Evolutionary conservation across 768 basidiomycete species (phyloP).

Genomic region (Agrocybe praecox): DNA sequence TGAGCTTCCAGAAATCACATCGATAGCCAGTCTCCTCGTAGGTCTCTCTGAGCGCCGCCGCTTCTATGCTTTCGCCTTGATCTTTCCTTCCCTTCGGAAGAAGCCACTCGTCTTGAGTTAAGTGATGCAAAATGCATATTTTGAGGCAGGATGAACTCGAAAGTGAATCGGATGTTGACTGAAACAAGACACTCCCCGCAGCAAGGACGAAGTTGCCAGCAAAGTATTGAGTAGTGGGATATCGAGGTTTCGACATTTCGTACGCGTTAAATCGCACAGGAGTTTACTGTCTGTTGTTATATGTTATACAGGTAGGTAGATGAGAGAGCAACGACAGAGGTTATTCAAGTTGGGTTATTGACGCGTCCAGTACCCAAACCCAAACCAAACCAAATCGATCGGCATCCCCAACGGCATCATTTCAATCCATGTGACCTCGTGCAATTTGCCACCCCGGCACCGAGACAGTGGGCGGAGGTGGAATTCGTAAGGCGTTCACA

Average conservation of each 20-base stretch:
- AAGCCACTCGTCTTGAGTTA: slow-evolving; percentile 32
- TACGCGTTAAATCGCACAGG: no score
- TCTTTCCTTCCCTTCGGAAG: slow-evolving; percentile 70
- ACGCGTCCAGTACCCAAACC: no score
- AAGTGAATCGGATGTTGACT: slow-evolving; percentile 6
- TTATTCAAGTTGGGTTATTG: no score
- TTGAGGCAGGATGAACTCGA: slow-evolving; percentile 22
- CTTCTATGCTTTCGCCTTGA: slow-evolving; percentile 50
- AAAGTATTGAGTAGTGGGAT: slow-evolving; percentile 25
- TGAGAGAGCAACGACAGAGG: no score
- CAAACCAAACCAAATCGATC: no score
- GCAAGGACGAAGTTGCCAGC: slow-evolving; percentile 40
- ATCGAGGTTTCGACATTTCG: slow-evolving; percentile 22
- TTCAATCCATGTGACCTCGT: no score
- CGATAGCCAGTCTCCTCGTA: slow-evolving; percentile 67
- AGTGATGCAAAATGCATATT: slow-evolving; percentile 40
- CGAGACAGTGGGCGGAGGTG: no score
- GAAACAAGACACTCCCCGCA: slow-evolving; percentile 44
- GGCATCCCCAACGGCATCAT: no score
- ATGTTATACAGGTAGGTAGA: no score
- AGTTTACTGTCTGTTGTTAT: no score
- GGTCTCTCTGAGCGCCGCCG: slow-evolving; percentile 60
- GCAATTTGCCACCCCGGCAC: no score
- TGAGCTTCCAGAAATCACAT: slow-evolving; percentile 50
- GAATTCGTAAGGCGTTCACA: no score